Evolutionary conservation across 331 rosid genomes (phyloP), one percentile per base, ranked within the genome.

Genomic region (Quercus phellos): DNA sequence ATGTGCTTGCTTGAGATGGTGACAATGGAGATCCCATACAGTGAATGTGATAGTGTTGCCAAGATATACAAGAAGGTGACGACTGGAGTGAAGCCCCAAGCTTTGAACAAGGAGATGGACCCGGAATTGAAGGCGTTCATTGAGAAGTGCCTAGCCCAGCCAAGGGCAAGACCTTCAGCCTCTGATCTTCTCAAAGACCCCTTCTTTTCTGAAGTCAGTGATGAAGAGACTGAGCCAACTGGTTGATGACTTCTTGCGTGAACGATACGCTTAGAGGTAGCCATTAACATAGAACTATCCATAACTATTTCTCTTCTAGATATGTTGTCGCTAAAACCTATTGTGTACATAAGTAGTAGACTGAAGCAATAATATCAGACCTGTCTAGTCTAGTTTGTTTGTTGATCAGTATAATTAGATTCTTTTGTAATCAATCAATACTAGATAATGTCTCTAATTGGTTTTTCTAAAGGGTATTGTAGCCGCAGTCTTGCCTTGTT

Each of bases 1-100:
- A 77, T 92, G 96, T 94, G 98, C 84, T 79, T 94, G 87, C 97
- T 94, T 55, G 98, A 94, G 92, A 90, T 92, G 97, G 93, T 82
- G 10, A 94, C 97, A 14, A 83, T 64, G 89, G 98, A 90, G 87
- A 92, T 94, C 80, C 98, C 97, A 14, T 94, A 94, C 82, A 79
- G 97, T 69, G 97, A 94, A 83, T 94, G 98, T 73, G 92, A 94
- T 80, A 87, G 85, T 77, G 70, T 94, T 26, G 95, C 90, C 79
- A 90, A 92, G 90, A 92, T 94, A 80, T 94, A 90, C 91, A 92
- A 81, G 80, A 90, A 88, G 83, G 98, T 94, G 46, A 88, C 97
- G 0, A 79, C 70, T 38, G 97, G 97, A 82, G 72, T 89, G 24
- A 86, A 73, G 88, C 98, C 98, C 50, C 88, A 82, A 70, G 81